Conservation (phyloP, 192 early-diverging fungal genomes). For the Coemansia furcata region DNA sequence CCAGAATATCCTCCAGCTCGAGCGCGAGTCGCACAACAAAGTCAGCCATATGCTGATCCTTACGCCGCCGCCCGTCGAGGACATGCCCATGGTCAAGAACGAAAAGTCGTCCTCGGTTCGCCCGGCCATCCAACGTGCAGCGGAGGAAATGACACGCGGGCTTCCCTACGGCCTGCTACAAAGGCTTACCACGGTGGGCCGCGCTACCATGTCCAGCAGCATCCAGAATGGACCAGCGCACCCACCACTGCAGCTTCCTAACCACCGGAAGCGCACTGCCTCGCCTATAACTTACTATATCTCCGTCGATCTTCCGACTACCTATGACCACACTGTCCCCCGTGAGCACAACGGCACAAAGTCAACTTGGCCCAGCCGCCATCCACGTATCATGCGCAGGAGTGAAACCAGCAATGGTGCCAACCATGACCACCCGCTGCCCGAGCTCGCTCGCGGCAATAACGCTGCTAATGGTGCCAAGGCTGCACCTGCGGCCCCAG, state of each 20-base stretch:
- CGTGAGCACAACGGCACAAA: constrained; percentile 47
- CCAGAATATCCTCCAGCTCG: constrained; percentile 44
- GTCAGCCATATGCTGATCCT: constrained; percentile 31
- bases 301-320: constrained; percentile 32
- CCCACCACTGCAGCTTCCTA: constrained; percentile 26
- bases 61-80: constrained; percentile 48
- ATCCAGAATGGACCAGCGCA: constrained; percentile 1
- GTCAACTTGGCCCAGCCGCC: not conserved
- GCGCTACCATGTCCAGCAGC: constrained; percentile 26
- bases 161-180: constrained; percentile 33
- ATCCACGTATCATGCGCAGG: not conserved
- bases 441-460: not conserved
- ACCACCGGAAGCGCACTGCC: constrained; percentile 19
- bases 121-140: constrained; percentile 11
- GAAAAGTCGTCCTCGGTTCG: constrained; percentile 14
- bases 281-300: constrained; percentile 42
- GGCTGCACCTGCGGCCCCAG: not conserved
- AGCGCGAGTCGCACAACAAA: constrained; percentile 51
- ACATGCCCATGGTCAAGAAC: constrained; percentile 40
- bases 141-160: constrained; percentile 12
- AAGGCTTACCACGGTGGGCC: constrained; percentile 21
- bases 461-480: not conserved
- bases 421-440: constrained; percentile 1
- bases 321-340: constrained; percentile 38
- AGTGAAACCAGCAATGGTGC: not conserved